These are phyloP conservation scores for Rosa chinensis DNA, from an alignment of 306 rosid species.

Conservation along the genomic window DNA sequence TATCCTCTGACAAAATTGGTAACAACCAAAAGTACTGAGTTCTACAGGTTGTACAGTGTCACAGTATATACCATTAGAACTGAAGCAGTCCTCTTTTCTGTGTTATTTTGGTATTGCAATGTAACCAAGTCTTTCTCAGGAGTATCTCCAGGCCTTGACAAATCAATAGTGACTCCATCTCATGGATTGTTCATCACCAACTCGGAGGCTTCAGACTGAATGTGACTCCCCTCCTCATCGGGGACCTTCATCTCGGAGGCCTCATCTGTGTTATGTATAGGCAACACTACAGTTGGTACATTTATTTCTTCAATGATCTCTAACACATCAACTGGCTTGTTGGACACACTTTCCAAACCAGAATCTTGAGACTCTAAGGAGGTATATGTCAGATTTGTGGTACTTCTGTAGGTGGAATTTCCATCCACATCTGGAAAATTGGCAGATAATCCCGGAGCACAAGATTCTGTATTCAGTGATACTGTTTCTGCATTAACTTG, in stretches of 20 bases:
- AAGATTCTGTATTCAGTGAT: slow-evolving; percentile 22
- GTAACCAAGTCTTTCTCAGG: neutral
- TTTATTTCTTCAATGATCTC: slow-evolving; percentile 15
- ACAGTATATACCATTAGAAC: neutral
- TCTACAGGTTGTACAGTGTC: neutral
- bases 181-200: neutral
- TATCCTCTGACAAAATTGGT: neutral
- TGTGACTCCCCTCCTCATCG: slow-evolving; percentile 12
- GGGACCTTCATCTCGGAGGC: neutral
- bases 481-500: slow-evolving; percentile 31
- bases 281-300: slow-evolving; percentile 22
- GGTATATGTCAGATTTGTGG: neutral
- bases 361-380: slow-evolving; percentile 22
- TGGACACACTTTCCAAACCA: slow-evolving; percentile 13
- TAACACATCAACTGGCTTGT: slow-evolving; percentile 23
- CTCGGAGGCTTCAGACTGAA: neutral
- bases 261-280: neutral
- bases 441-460: slow-evolving; percentile 27
- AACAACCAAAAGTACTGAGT: neutral
- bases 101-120: neutral
- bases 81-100: neutral
- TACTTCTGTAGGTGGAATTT: slow-evolving; percentile 15
- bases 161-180: neutral
- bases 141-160: neutral
- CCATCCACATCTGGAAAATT: slow-evolving; percentile 3